A percentile compares a stretch with the other conserved stretches of the same genome.
Conservation (phyloP, 2,329 filamentous ascomycete species). For the Colletotrichum lentis region DNA sequence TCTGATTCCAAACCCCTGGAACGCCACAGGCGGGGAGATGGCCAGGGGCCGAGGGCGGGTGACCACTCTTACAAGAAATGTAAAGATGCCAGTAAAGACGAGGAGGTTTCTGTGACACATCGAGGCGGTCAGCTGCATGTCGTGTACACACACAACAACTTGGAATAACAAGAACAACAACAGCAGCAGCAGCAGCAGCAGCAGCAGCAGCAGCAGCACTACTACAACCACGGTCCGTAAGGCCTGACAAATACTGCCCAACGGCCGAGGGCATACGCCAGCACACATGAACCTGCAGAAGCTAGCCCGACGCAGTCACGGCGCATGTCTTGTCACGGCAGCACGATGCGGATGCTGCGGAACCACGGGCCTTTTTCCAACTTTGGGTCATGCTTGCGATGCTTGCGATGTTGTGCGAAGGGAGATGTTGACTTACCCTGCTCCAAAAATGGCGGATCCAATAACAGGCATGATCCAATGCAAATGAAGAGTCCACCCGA, state of each 20-base stretch:
- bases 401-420: constrained; percentile 35
- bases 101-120: constrained; percentile 69
- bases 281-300: constrained; percentile 31
- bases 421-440: constrained; percentile 63
- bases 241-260: constrained; percentile 48
- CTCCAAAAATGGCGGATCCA: constrained; percentile 74
- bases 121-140: constrained; percentile 46
- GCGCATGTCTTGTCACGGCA: constrained; percentile 24
- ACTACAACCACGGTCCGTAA: constrained; percentile 13
- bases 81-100: constrained; percentile 85
- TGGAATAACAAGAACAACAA: constrained; percentile 46
- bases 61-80: constrained; percentile 74
- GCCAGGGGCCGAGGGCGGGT: background rate
- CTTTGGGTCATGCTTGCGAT: constrained; percentile 33
- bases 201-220: no score
- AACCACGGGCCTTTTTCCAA: constrained; percentile 35
- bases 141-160: constrained; percentile 35
- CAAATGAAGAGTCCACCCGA: constrained; percentile 86
- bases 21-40: constrained; percentile 18
- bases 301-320: constrained; percentile 21
- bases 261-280: constrained; percentile 24
- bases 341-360: constrained; percentile 23
- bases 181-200: no score
- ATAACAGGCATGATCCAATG: constrained; percentile 82
- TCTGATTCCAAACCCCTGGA: constrained; percentile 37